phyloP scores from a whole-genome alignment of 306 rosid species.

The Vigna nakashimae region DNA sequence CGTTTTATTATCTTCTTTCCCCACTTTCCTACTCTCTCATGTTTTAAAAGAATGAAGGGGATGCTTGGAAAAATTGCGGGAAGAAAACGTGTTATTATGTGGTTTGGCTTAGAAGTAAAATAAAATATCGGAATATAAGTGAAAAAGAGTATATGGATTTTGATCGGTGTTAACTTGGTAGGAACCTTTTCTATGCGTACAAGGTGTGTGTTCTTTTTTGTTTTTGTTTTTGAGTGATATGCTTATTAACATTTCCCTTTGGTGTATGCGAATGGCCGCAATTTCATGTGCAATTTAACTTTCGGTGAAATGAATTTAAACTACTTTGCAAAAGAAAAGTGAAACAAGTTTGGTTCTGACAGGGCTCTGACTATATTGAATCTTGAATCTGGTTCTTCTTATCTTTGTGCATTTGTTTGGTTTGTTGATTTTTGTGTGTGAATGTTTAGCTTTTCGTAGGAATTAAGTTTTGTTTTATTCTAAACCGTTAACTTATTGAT shows the following conservation, averaged over 20 bases:
- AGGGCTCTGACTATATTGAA: not conserved
- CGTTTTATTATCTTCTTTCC: not conserved
- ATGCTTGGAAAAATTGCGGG: not conserved
- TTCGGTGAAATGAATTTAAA: not conserved
- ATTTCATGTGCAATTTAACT: not conserved
- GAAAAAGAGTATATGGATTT: not conserved
- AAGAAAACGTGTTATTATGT: not conserved
- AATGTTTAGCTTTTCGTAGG: not conserved
- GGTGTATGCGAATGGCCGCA: not conserved
- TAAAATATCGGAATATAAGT: not conserved
- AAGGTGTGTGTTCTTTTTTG: not conserved
- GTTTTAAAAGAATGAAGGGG: not conserved
- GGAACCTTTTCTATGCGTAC: not conserved
- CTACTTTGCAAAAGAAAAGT: not conserved
- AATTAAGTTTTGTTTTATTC: not conserved
- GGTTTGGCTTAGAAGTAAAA: not conserved
- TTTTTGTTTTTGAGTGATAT: not conserved
- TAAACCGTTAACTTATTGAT: not conserved
- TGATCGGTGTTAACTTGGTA: not conserved
- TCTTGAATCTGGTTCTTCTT: not conserved
- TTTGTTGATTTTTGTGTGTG: not conserved
- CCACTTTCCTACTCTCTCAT: too few relatives aligned
- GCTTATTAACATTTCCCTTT: not conserved
- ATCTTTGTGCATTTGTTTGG: not conserved
- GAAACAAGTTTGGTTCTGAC: not conserved